Base-by-base conservation (phyloP, 116 monocot genomes). In the Phalaenopsis hybrid region DNA sequence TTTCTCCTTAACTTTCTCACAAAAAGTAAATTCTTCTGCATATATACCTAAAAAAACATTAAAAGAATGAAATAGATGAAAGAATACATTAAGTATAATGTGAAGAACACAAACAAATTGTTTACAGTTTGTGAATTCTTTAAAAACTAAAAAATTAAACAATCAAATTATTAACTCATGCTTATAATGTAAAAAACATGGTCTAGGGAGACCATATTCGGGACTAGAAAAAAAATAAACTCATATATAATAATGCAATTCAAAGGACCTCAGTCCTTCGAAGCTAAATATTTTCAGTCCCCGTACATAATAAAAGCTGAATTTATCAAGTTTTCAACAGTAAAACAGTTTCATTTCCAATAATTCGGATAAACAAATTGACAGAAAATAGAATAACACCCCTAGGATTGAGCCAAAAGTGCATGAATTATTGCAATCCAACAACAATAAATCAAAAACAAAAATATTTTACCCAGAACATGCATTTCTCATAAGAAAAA, bases 1-100 rank as follows among this genome's bases (percentile, higher is more conserved):
- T 57, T 82, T 90, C 81, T 89, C 90, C 86, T 92, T 92, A 49
- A 92, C 90, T 86, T 89, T 90, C 70, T 92, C 88, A 63, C 83
- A 89, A 78, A 86, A 92, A 74, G 45, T 78, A 41, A 90, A 86
- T 78, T 92, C 92, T 75, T 81, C 82, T 7, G 85, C 73, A 79
- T 92, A 88, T 37, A 79, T 82, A 86, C 88, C 92, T 92, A 83
- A 43, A 28, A 33, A 12, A 16, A 17, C 28, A 83, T 70, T 13
- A 81, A 31, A 75, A 28, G 55, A 55, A 57, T 9, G 6, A 55
- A 4, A 16, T 2, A 50, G 44, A 7, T 41, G 61, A 61, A 2
- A 44, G 12, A 41, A 20, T 10, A 67, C 28, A 25, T 65, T 7
- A 67, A 21, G 9, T 23, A 28, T 25, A 28, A 67, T 25, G 11